Evolutionary conservation across 2,329 filamentous ascomycete genomes (phyloP), one percentile per base, ranked within the genome.

Genomic region (Colletotrichum sansevieriae): DNA sequence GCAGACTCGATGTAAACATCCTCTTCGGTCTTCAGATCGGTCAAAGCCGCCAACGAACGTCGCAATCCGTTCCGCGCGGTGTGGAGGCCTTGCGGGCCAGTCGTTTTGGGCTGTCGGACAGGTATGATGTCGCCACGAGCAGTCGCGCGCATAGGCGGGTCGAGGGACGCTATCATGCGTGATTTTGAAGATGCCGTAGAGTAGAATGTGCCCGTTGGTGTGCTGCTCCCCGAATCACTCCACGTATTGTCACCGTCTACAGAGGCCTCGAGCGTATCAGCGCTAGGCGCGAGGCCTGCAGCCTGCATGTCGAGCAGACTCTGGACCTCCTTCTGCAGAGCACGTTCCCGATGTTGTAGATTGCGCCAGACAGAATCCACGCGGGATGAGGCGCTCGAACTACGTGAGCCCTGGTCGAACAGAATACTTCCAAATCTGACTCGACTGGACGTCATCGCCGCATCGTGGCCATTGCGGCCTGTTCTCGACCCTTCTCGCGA

Each of bases 21-120:
- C 78, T 94, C 91, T 65, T 94, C 91, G 3, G 82, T 82, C 75
- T 93, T 93, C 29, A 95, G 80, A 9, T 85, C 84, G 0, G 87
- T 88, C 5, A 95, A 80, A 61, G 89, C 87, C 3, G 84, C 81
- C 76, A 95, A 91, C 56, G 87, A 85, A 57, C 83, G 84, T 15
- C 87, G 84, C 8, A 95, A 85, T 0, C 89, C 90, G 33, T 84
- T 83, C n/a, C 92, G 85, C 1, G 91, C 90, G 18, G 85, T 84
- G 33, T 84, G 83, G 13, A 94, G 81, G 0, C 89, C 86, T 9
- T 87, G 76, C 41, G 84, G 87, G 63, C 83, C 84, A 49, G 79
- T 73, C 15, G 73, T 71, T 35, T 81, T 81, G 0, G 88, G 88
- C 71, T 91, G 88, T 33, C 85, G 85, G 43, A 89, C 85, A 1